Evolutionary conservation across 352 stramenopile species (phyloP), one percentile per base, ranked within the genome.

Genomic region (Phytopythium mirpurense): DNA sequence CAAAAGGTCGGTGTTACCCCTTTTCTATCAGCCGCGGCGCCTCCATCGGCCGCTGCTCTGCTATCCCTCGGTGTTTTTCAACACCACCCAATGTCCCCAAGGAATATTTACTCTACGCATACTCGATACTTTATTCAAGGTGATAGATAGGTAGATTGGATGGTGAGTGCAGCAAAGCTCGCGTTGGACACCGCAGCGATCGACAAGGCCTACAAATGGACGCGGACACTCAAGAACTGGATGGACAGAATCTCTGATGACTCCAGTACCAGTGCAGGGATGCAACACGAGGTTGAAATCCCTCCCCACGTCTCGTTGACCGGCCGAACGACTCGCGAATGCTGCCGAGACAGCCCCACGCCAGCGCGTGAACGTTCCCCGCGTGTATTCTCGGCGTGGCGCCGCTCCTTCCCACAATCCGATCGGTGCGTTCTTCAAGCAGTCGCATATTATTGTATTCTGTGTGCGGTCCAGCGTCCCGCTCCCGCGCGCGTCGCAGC

Each of bases 41-140:
- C 37, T 35, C 36, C n/a, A 26, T 21, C 43, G 54, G 45, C 54
- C 34, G 44, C 24, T 16, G 41, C 41, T 6, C 41, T 47, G 29
- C 21, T 63, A 66, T 70, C 50, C 54, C 72, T 93, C 79, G 82
- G 82, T 93, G 82, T 93, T 93, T 90, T 70, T 90, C 73, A 93
- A 93, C 79, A 93, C 82, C 82, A 93, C 82, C 82, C 74, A 62
- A 67, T 66, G 53, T 27, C 35, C 51, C 48, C 9, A 52, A 70
- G 70, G 75, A 82, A 65, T 73, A 59, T 54, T 65, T 23, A 51
- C 45, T 29, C 8, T n/a, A n/a, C n/a, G n/a, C n/a, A n/a, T n/a
- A n/a, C n/a, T n/a, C n/a, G n/a, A n/a, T n/a, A n/a, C n/a, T n/a
- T n/a, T n/a, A n/a, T n/a, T n/a, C n/a, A n/a, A n/a, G n/a, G n/a